These are phyloP conservation scores for Sclerotinia nivalis DNA, from an alignment of 2,329 filamentous ascomycete species.

Conservation along the genomic window DNA sequence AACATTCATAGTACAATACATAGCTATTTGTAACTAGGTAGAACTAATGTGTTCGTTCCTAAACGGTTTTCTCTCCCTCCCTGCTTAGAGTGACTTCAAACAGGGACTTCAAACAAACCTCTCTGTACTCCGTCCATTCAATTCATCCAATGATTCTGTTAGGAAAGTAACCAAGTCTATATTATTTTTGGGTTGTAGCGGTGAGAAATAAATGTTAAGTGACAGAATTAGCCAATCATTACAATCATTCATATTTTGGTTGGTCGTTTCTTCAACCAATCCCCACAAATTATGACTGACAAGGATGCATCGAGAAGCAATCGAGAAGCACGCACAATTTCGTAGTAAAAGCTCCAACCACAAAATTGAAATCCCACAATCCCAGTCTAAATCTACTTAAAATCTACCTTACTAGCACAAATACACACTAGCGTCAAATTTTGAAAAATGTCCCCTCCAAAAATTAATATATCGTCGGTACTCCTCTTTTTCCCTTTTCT, in stretches of 20 bases:
- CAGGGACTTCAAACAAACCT: no score
- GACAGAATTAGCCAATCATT: background rate
- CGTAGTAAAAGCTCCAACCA: background rate
- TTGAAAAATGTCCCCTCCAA: constrained; percentile 19
- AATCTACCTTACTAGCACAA: background rate
- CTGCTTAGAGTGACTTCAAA: no score
- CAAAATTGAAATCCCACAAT: background rate
- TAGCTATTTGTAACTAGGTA: no score
- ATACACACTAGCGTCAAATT: constrained; percentile 4
- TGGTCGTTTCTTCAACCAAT: constrained; percentile 1
- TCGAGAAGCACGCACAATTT: background rate
- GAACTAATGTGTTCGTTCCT: no score
- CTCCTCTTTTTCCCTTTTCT: constrained; percentile 13
- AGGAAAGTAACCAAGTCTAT: no score
- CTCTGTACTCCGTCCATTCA: no score
- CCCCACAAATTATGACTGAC: background rate
- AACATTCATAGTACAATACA: background rate
- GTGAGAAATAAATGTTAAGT: background rate
- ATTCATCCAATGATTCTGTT: no score
- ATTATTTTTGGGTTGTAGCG: background rate
- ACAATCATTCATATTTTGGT: background rate
- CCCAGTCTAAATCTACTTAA: background rate
- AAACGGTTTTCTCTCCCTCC: no score
- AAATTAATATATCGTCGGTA: constrained; percentile 30
- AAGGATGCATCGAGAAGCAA: background rate